Percentiles rank a stretch among this genome's conserved stretches.
These are phyloP conservation scores for Eruca vesicaria DNA, from an alignment of 441 rosid genomes.

Conservation along the genomic window DNA sequence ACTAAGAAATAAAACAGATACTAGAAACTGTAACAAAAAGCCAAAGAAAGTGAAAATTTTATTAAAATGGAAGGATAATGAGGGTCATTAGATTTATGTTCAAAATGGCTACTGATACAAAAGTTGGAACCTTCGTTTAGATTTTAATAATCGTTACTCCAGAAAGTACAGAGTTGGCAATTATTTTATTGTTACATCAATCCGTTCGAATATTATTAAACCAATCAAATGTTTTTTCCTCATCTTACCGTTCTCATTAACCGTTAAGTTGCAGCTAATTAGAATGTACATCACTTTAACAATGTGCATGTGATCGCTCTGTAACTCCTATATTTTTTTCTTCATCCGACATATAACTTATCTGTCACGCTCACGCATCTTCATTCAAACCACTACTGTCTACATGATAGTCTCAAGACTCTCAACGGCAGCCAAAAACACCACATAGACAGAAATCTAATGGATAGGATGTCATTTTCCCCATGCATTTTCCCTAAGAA, in stretches of 20 bases:
- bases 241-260: background rate
- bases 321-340: no score
- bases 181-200: constrained; percentile 11
- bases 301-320: no score
- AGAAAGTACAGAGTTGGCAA: constrained; percentile 35
- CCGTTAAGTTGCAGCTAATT: background rate
- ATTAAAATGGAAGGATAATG: background rate
- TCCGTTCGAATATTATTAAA: background rate
- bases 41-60: background rate
- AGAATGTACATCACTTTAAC: background rate
- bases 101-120: background rate
- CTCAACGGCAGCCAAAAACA: background rate
- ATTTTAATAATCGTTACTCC: constrained; percentile 21
- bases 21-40: constrained; percentile 3
- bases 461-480: background rate
- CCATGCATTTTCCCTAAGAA: background rate
- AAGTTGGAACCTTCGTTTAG: constrained; percentile 27
- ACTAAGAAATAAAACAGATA: no score
- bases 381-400: background rate
- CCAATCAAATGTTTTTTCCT: background rate
- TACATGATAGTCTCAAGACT: background rate
- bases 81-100: background rate
- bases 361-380: no score
- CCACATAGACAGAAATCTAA: background rate
- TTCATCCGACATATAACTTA: no score